Base-by-base conservation (phyloP, 2,329 filamentous ascomycete genomes). In the Scytalidium lignicola region DNA sequence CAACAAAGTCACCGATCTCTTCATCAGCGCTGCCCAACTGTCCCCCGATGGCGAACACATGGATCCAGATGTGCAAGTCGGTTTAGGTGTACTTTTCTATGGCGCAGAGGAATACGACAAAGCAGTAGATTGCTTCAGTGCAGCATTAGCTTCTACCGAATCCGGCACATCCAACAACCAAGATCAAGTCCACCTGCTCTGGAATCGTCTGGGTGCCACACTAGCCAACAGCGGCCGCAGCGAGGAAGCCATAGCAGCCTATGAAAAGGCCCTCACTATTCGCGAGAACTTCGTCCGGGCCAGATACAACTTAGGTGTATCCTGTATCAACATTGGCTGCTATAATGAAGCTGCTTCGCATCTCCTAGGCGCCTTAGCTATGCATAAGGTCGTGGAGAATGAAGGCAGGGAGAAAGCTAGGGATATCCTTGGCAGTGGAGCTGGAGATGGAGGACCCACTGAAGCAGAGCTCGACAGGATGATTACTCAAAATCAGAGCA, bases 31-130 rank as follows among this genome's bases (percentile, higher is more conserved):
- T 0, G 93, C 93, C 1, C 91, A 96, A 62, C 80, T 96, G 44
- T 93, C 89, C 23, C 93, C 93, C 0, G 85, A 89, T 44, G 93
- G 92, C 52, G 89, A 90, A 62, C 89, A 93, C 62, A 97, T 99
- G 88, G 95, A 99, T 63, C 93, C 93, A 0, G 93, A 99, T 65
- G 93, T 99, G 7, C 95, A 99, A 70, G 93, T 99, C 51, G 93
- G 93, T 1, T 78, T 99, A 1, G 95, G 95, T 29, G 93, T 99
- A 3, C 80, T 99, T 15, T 97, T 99, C 74, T 99, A 99, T 70
- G 93, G 92, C 46, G 90, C 89, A 23, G 93, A 99, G 70, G 92
- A 97, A 65, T 97, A 96, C 73, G 89, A 93, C 66, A 99, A 99
- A 73, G 93, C 93, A 0, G 92, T 99, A 32, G 93, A 99, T 74